Evolutionary conservation across 768 basidiomycete genomes (phyloP), one percentile per base, ranked within the genome.

Genomic region (Tephrocybe rancida): DNA sequence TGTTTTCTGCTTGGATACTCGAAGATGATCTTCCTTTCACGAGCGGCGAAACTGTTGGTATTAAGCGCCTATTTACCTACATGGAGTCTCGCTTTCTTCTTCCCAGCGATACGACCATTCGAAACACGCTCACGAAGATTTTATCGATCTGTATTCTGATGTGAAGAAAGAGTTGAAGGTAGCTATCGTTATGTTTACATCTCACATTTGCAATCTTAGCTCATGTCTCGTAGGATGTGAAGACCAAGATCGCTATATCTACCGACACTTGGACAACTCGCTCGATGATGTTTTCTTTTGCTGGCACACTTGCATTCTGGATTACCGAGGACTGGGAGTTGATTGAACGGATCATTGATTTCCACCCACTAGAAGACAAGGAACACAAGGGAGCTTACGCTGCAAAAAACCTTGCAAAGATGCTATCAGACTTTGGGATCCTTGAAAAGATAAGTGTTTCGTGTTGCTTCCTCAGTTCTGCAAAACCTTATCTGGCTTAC

Each of bases 371-470:
- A 11, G 63, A 65, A 9, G 65, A 67, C 18, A 68, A 71, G 50
- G 65, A 73, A 14, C 72, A 71, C 44, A 56, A 64, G 48, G 75
- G 74, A 1, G 44, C 64, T 8, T 57, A 67, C 59, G 69, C 60
- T 5, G 73, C 60, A 3, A 57, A 63, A 38, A 71, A 63, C 9
- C 68, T 74, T 46, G 54, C 63, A 1, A 52, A 67, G 9, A 60
- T 65, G 7, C 57, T 57, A 21, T 21, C 54, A 3, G 57, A 60
- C 35, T 49, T 38, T 6, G 70, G 70, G 2, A 47, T 57, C 29
- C 48, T 73, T 1, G 49, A 72, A 46, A 73, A 74, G 69, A 73
- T 74, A 57, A 61, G 70, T 70, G 22, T 27, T 35, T 30, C 44
- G 29, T 22, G 14, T 7, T 32, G 18, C 13, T 29, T 42, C 39